Evolutionary conservation across 2,329 filamentous ascomycete genomes (phyloP).

Genomic region (Fusarium xylarioides): DNA sequence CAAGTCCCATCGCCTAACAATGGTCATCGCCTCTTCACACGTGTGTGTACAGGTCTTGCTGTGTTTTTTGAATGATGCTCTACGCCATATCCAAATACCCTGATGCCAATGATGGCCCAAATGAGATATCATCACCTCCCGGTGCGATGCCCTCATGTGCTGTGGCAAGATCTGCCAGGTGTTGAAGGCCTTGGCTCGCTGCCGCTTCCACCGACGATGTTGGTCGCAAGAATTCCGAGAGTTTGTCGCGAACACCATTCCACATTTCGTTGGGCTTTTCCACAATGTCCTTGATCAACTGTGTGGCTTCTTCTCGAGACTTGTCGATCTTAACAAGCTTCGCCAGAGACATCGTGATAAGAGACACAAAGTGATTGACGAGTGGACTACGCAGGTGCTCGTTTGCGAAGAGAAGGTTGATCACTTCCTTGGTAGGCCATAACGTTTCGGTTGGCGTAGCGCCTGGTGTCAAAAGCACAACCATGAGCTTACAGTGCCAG

Average conservation of each 20-base stretch:
- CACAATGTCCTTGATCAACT: slow-evolving; percentile 64
- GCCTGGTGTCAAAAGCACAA: slow-evolving; percentile 67
- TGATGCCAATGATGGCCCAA: slow-evolving; percentile 47
- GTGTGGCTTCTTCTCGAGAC: slow-evolving; percentile 65
- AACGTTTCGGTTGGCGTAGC: slow-evolving; percentile 66
- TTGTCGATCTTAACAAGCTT: slow-evolving; percentile 65
- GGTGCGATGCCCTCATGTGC: slow-evolving; percentile 50
- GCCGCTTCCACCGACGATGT: slow-evolving; percentile 51
- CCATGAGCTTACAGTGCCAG: slow-evolving; percentile 74
- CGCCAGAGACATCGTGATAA: slow-evolving; percentile 68
- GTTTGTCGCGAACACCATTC: slow-evolving; percentile 63
- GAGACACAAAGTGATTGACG: slow-evolving; percentile 71
- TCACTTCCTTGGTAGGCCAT: slow-evolving; percentile 67
- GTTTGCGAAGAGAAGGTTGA: slow-evolving; percentile 65
- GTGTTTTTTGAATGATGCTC: background rate
- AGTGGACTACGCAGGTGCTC: slow-evolving; percentile 68
- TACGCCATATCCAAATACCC: slow-evolving; percentile 50
- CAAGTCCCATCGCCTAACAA: background rate
- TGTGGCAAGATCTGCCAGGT: slow-evolving; percentile 66
- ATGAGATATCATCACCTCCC: slow-evolving; percentile 45
- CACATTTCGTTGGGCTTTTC: slow-evolving; percentile 64
- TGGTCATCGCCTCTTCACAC: background rate
- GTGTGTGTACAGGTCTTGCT: background rate
- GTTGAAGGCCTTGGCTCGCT: slow-evolving; percentile 66
- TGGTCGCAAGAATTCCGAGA: slow-evolving; percentile 48